Evolutionary conservation across 768 basidiomycete genomes (phyloP), one percentile per base, ranked within the genome.

Genomic region (Cantharellus anzutake): DNA sequence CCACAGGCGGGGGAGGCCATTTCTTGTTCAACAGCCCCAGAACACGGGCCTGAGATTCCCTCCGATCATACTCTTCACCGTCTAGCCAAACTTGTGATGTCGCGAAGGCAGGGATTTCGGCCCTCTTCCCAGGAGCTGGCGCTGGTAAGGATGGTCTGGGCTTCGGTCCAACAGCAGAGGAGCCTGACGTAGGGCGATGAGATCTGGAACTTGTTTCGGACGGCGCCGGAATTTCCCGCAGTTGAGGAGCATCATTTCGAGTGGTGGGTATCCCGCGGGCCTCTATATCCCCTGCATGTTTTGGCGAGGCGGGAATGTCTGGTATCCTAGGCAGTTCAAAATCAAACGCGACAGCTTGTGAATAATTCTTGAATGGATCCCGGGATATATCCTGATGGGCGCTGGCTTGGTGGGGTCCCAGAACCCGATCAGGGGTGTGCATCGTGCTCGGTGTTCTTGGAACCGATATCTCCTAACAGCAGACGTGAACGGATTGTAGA

Each of bases 21-120:
- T 83, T 85, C 74, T 89, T 91, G 20, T 84, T 83, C 4, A 86
- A 73, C 11, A 90, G 77, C 38, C 88, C 88, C 75, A 88, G 83
- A 4, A 83, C 83, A 16, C 81, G 79, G 1, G 88, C 85, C 5
- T 88, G 76, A 41, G 82, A 82, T 74, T 90, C 93, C 66, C 86
- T 82, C 34, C 83, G 81, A 65, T 86, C 84, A 70, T 85, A 94
- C 68, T 97, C 92, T 1, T 86, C 82, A 40, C 80, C 78, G n/a
- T 82, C 87, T 5, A 71, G 69, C 65, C 82, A 85, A 11, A 91
- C 71, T 16, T 88, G 68, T 0, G 77, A 73, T 42, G 89, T 73
- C 62, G 86, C 76, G 68, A 87, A 84, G 40, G 78, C 76, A 51
- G 80, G 72, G 64, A 81, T 80, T 71, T 90, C 86, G 3, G 79